Evolutionary conservation across 345 rosid species (phyloP).

Genomic region (Pistacia vera): DNA sequence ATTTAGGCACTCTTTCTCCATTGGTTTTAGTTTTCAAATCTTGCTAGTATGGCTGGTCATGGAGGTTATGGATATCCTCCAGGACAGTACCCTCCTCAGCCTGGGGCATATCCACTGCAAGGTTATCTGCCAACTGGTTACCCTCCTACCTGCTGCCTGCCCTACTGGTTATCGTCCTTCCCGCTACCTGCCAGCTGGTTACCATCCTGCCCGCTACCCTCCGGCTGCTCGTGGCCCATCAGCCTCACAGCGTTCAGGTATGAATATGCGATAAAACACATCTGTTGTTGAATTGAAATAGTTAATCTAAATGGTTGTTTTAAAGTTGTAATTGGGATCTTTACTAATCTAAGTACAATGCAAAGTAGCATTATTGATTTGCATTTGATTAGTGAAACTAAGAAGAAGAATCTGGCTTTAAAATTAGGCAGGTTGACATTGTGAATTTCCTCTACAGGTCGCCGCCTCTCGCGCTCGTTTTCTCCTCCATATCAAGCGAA

Average conservation of each 20-base stretch:
- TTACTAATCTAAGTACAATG: background rate
- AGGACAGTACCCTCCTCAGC: too few species aligned
- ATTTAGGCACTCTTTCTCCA: too few species aligned
- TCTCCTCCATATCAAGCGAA: conserved; percentile 44
- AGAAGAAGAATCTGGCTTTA: background rate
- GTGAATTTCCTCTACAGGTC: background rate
- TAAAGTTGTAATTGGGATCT: background rate
- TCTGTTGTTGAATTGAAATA: background rate
- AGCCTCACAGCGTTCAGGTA: conserved; percentile 76
- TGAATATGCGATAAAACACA: background rate
- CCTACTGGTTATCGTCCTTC: conserved; percentile 36
- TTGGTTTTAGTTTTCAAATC: too few species aligned
- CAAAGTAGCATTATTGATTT: too few species aligned
- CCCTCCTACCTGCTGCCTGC: too few species aligned
- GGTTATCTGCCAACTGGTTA: conserved; percentile 29
- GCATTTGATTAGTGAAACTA: background rate
- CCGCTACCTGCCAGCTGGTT: conserved; percentile 28
- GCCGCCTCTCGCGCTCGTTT: conserved; percentile 48
- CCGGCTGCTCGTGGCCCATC: conserved; percentile 59
- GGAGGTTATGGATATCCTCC: too few species aligned
- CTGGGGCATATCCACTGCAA: too few species aligned
- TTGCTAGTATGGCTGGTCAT: too few species aligned
- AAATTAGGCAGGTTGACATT: background rate
- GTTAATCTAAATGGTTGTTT: background rate
- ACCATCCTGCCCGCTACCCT: conserved; percentile 24